Percentiles rank a stretch among this genome's conserved stretches.
These are phyloP conservation scores for Hebeloma cylindrosporum DNA, from an alignment of 768 basidiomycete genomes.

Conservation along the genomic window DNA sequence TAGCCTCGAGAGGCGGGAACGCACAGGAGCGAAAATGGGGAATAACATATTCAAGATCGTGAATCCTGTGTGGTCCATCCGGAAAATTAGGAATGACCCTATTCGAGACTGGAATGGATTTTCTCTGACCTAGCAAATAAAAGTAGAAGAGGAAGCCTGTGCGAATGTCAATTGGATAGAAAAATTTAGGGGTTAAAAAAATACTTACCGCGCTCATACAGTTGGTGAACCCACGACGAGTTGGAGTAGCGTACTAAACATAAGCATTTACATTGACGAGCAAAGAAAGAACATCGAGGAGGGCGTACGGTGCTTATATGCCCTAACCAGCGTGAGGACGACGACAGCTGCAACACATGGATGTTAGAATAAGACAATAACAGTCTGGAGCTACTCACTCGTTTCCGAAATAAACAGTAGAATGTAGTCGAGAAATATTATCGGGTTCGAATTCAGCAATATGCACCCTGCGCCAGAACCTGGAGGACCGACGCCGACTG, in stretches of 20 bases:
- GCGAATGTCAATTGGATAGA: not conserved
- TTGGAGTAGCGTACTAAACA: constrained; percentile 12
- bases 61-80: too few species aligned
- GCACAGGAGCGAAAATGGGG: constrained; percentile 15
- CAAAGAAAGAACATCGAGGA: not conserved
- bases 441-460: not conserved
- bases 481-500: not conserved
- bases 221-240: constrained; percentile 18
- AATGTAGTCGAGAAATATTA: constrained; percentile 9
- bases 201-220: constrained; percentile 18
- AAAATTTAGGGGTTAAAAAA: constrained; percentile 2
- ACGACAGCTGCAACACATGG: constrained; percentile 5
- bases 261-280: not conserved
- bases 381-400: not conserved
- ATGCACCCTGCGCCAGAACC: constrained; percentile 8
- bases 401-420: constrained; percentile 13
- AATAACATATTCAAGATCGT: constrained; percentile 16
- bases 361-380: not conserved
- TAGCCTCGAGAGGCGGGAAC: not conserved
- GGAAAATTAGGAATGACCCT: too few species aligned
- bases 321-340: constrained; percentile 11
- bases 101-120: too few species aligned
- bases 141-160: constrained; percentile 7
- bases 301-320: constrained; percentile 10
- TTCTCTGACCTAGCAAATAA: constrained; percentile 8